These are phyloP conservation scores for Xylogone sp. DNA, from an alignment of 2,329 filamentous ascomycete species.

Conservation along the genomic window DNA sequence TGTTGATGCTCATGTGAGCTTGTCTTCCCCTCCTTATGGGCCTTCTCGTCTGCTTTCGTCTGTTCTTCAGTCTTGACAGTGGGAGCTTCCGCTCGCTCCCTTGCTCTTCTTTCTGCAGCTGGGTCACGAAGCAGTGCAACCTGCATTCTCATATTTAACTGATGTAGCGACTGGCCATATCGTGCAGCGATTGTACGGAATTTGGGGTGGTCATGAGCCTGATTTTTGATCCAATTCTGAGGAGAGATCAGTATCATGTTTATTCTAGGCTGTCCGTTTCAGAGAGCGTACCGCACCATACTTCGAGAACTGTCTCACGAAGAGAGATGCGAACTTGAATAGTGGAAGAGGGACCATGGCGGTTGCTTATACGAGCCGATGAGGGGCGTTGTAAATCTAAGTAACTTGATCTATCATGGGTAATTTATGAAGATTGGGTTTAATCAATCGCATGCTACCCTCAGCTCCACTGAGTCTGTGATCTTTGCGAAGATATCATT, in stretches of 20 bases:
- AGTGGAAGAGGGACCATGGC: slow-evolving; percentile 62
- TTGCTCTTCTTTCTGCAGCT: slow-evolving; percentile 54
- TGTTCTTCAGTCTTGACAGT: slow-evolving; percentile 65
- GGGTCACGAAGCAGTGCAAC: slow-evolving; percentile 56
- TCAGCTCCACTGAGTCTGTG: background rate
- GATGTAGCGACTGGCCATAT: slow-evolving; percentile 62
- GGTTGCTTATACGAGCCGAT: background rate
- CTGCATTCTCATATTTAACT: slow-evolving; percentile 62
- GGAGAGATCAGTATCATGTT: background rate
- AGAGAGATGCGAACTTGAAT: slow-evolving; percentile 63
- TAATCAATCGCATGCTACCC: background rate
- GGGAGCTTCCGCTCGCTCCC: slow-evolving; percentile 58
- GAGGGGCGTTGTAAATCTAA: background rate
- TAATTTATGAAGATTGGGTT: background rate
- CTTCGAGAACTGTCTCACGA: slow-evolving; percentile 64
- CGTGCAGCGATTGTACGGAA: slow-evolving; percentile 58
- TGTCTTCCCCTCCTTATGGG: slow-evolving; percentile 33
- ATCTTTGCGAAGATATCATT: background rate
- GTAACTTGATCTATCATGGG: background rate
- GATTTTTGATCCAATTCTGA: slow-evolving; percentile 62
- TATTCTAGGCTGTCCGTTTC: background rate
- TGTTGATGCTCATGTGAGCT: slow-evolving; percentile 29
- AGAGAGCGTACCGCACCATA: slow-evolving; percentile 60
- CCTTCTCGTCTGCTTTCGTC: slow-evolving; percentile 48
- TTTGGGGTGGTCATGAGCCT: slow-evolving; percentile 60